A percentile compares a stretch with the other conserved stretches of the same genome.
Evolutionary conservation across 2,329 filamentous ascomycete species (phyloP).

Genomic region (Tricladium varicosporioides): DNA sequence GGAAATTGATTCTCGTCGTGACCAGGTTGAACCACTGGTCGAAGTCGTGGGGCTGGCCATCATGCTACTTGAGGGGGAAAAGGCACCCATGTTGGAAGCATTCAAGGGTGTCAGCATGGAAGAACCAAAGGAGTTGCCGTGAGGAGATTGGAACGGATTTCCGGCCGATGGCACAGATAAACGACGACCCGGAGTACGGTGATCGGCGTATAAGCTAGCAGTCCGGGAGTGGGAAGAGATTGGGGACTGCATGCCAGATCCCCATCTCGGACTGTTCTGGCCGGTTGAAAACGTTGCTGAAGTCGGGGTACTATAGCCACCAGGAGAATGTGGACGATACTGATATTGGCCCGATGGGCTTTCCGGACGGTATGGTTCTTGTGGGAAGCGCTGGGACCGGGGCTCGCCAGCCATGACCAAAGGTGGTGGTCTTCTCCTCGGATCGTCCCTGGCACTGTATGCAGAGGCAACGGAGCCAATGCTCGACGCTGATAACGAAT

Average conservation of each 20-base stretch:
- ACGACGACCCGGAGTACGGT: slow-evolving; percentile 67
- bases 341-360: slow-evolving; percentile 59
- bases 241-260: slow-evolving; percentile 68
- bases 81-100: slow-evolving; percentile 52
- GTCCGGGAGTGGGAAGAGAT: slow-evolving; percentile 66
- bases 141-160: slow-evolving; percentile 71
- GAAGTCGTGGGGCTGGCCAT: slow-evolving; percentile 67
- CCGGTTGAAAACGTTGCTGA: slow-evolving; percentile 79
- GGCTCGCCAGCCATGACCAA: slow-evolving; percentile 78
- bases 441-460: slow-evolving; percentile 50
- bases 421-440: slow-evolving; percentile 73
- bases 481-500: slow-evolving; percentile 82
- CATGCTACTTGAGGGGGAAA: slow-evolving; percentile 56
- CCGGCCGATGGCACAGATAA: slow-evolving; percentile 77
- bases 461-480: slow-evolving; percentile 70
- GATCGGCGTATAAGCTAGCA: slow-evolving; percentile 68
- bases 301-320: slow-evolving; percentile 77
- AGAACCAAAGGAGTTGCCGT: slow-evolving; percentile 53
- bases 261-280: slow-evolving; percentile 74
- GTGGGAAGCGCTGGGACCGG: slow-evolving; percentile 56
- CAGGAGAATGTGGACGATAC: slow-evolving; percentile 67
- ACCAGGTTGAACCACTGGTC: slow-evolving; percentile 52
- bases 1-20: slow-evolving; percentile 62
- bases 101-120: slow-evolving; percentile 53
- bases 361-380: slow-evolving; percentile 62